These are phyloP conservation scores for Mycena latifolia DNA, from an alignment of 768 basidiomycete species.

Conservation along the genomic window DNA sequence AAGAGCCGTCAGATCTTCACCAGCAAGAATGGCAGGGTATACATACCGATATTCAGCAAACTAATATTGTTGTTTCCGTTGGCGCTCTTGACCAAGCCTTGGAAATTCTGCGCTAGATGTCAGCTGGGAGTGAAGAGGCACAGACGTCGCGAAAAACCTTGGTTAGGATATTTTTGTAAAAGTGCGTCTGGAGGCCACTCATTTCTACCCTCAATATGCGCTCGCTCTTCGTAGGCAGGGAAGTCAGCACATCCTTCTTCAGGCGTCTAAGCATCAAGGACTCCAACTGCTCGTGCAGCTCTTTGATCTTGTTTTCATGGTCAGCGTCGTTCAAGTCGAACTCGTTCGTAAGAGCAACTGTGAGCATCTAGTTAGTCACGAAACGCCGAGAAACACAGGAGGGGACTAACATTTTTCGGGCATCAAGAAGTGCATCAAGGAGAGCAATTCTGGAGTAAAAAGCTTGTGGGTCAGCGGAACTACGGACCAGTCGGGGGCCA, in stretches of 20 bases:
- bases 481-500: conserved; percentile 14
- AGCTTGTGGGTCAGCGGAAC: conserved; percentile 27
- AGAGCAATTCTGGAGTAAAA: conserved; percentile 78
- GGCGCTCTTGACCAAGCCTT: conserved; percentile 90
- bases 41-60: conserved; percentile 91
- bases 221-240: conserved; percentile 97
- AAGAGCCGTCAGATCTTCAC: not conserved
- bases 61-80: conserved; percentile 93
- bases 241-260: conserved; percentile 96
- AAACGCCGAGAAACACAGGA: conserved; percentile 3
- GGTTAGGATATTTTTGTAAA: conserved; percentile 98
- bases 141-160: conserved; percentile 60
- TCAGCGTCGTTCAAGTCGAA: conserved; percentile 95
- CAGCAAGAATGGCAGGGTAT: not conserved
- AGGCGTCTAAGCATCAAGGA: conserved; percentile 94
- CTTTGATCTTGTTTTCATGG: conserved; percentile 95
- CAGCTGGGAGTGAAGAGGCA: conserved; percentile 6
- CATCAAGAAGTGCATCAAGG: conserved; percentile 99
- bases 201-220: conserved; percentile 98
- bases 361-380: conserved; percentile 10
- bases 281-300: conserved; percentile 93
- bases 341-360: conserved; percentile 93
- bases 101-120: conserved; percentile 78
- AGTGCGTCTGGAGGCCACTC: conserved; percentile 95
- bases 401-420: conserved; percentile 90